Evolutionary conservation across 441 rosid species (phyloP).

Genomic region (Bocquillonia castaneifolia): DNA sequence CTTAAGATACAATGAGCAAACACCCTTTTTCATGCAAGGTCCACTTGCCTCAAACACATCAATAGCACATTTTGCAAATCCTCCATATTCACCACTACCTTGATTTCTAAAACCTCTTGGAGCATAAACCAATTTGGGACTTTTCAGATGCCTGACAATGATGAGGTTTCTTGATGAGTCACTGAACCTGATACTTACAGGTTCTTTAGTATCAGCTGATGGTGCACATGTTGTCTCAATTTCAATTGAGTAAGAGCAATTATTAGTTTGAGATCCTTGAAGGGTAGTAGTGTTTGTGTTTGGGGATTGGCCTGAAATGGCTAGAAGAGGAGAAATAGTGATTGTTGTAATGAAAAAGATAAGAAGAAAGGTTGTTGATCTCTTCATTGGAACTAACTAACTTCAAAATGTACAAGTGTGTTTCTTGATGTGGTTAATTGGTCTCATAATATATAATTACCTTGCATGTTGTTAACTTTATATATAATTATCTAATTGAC

Average conservation of each 20-base stretch:
- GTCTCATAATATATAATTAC: not conserved
- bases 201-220: constrained; percentile 12
- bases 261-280: constrained; percentile 1
- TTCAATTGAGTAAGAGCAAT: not conserved
- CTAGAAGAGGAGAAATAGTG: not conserved
- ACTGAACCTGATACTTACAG: constrained; percentile 17
- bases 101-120: constrained; percentile 15
- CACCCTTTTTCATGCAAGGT: constrained; percentile 6
- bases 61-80: constrained; percentile 13
- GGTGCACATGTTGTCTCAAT: constrained; percentile 1
- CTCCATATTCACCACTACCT: constrained; percentile 12
- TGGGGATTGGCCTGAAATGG: not conserved
- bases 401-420: not conserved
- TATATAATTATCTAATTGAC: no score
- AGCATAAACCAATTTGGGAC: constrained; percentile 16
- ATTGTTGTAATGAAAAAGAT: not conserved
- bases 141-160: constrained; percentile 20
- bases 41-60: constrained; percentile 16
- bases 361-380: not conserved
- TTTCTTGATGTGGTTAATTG: not conserved
- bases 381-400: constrained; percentile 2
- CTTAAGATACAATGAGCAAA: constrained; percentile 14
- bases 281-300: not conserved
- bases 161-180: constrained; percentile 18
- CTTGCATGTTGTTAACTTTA: no score